Evolutionary conservation across 1,139 yeast species (phyloP).

Genomic region (Pichia sp.): DNA sequence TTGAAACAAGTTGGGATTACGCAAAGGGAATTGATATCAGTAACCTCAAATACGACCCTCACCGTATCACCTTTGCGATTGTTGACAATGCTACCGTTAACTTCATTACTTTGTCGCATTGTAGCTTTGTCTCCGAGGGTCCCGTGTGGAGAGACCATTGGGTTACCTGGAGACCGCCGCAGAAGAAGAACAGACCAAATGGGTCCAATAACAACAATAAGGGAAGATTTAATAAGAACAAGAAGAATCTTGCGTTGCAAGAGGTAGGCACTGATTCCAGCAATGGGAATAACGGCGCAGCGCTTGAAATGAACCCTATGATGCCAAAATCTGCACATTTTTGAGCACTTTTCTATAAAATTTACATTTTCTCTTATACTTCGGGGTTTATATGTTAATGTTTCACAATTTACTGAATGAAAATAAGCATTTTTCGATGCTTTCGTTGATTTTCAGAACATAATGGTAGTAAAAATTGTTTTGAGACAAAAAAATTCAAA

Average conservation of each 20-base stretch:
- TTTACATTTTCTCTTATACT: background rate
- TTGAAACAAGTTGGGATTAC: slow-evolving; percentile 28
- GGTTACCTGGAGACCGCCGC: slow-evolving; percentile 21
- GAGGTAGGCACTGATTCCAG: background rate
- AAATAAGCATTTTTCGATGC: too few species aligned
- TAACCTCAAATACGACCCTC: slow-evolving; percentile 30
- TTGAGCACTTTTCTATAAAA: background rate
- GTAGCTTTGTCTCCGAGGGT: slow-evolving; percentile 48
- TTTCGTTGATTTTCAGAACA: too few species aligned
- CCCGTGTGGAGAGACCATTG: slow-evolving; percentile 29
- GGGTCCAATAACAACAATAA: background rate
- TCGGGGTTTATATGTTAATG: too few species aligned
- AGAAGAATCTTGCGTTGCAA: background rate
- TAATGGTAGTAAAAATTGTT: too few species aligned
- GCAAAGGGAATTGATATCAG: slow-evolving; percentile 26
- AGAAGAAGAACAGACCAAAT: slow-evolving; percentile 4
- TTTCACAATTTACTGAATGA: too few species aligned
- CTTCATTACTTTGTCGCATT: slow-evolving; percentile 56
- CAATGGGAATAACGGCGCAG: background rate
- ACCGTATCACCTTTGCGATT: slow-evolving; percentile 53
- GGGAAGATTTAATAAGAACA: background rate
- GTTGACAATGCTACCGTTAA: slow-evolving; percentile 71
- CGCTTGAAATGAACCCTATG: background rate
- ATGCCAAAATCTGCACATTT: slow-evolving; percentile 10
- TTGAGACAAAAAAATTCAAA: slow-evolving; percentile 11